phyloP scores from a whole-genome alignment of 2,329 filamentous ascomycete genomes.

The Diplocarpon rosae region DNA sequence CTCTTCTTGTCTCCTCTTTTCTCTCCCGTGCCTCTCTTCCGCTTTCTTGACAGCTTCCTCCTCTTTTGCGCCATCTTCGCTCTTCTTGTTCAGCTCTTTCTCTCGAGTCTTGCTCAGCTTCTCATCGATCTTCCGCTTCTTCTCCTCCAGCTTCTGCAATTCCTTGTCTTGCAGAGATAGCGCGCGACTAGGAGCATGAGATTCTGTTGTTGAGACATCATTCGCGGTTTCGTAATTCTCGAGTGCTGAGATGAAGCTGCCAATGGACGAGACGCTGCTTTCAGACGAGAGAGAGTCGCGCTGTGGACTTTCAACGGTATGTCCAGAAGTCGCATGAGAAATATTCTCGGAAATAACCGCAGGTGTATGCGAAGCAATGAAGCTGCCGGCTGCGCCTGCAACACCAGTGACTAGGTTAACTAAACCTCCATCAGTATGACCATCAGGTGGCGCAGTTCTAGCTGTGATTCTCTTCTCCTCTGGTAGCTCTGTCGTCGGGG shows the following conservation, averaged over 20 bases:
- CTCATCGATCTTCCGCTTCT: conserved; percentile 49
- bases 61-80: conserved; percentile 39
- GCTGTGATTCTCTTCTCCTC: neutral
- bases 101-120: conserved; percentile 47
- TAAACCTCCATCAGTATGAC: conserved; percentile 32
- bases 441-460: neutral
- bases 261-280: conserved; percentile 35
- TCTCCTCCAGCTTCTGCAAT: conserved; percentile 50
- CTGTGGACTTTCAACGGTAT: conserved; percentile 7
- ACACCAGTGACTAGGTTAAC: conserved; percentile 46
- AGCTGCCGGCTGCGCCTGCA: conserved; percentile 39
- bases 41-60: conserved; percentile 42
- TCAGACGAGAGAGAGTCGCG: conserved; percentile 21
- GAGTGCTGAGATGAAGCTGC: conserved; percentile 38
- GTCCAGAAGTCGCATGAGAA: conserved; percentile 16
- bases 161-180: conserved; percentile 45
- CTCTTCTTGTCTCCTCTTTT: conserved; percentile 4
- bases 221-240: conserved; percentile 18
- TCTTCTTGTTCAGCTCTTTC: conserved; percentile 34
- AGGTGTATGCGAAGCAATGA: conserved; percentile 30
- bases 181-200: conserved; percentile 22
- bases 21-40: conserved; percentile 48
- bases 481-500: conserved; percentile 2
- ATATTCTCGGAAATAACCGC: conserved; percentile 23
- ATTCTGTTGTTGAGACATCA: conserved; percentile 13